Base-by-base conservation (phyloP, 495 filamentous ascomycete genomes). In the Daldinia vernicosa region DNA sequence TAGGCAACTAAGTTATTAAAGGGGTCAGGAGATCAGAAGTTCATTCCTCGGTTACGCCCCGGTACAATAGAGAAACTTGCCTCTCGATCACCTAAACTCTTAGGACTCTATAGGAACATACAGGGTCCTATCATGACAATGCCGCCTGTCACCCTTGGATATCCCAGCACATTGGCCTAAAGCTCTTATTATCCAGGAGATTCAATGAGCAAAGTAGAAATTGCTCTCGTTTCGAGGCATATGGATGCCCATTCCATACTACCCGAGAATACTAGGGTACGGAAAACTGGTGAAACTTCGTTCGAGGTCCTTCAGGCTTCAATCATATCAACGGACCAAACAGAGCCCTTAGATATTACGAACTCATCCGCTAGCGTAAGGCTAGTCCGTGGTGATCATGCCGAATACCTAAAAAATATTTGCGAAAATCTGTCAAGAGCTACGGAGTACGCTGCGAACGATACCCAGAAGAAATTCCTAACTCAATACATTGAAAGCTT, bases 251-350 rank as follows among this genome's bases (percentile, higher is more conserved):
- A 45, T 45, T 45, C 40, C 19, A 58, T 74, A 19, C 58, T 67
- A 9, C 71, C 67, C 1, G 71, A 74, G 19, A 74, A 70, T 28
- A 74, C 71, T 12, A 64, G 71, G 17, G 15, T 74, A 37, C 56
- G 43, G 6, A 74, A 74, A 39, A 32, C 26, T 24, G 50, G 28
- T 9, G 55, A 69, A n/a, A 27, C 52, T 11, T 26, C 17, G 17
- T 66, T 70, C 28, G 62, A 60, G 35, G 60, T 73, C 28, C 61
- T 69, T 33, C 61, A 73, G 43, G 70, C 66, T 24, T 73, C 66
- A 22, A 19, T 54, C 30, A 19, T 27, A 14, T 33, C 26, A 7
- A 22, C 28, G 9, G 40, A 45, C 2, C 40, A 19, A 17, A 8
- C 39, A 43, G 1, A 43, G 5, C n/a, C 14, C n/a, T 43, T 43